Percentiles rank a stretch among this genome's conserved stretches.
These are phyloP conservation scores for Colletotrichum coccodes DNA, from an alignment of 2,329 filamentous ascomycete species.

Conservation along the genomic window DNA sequence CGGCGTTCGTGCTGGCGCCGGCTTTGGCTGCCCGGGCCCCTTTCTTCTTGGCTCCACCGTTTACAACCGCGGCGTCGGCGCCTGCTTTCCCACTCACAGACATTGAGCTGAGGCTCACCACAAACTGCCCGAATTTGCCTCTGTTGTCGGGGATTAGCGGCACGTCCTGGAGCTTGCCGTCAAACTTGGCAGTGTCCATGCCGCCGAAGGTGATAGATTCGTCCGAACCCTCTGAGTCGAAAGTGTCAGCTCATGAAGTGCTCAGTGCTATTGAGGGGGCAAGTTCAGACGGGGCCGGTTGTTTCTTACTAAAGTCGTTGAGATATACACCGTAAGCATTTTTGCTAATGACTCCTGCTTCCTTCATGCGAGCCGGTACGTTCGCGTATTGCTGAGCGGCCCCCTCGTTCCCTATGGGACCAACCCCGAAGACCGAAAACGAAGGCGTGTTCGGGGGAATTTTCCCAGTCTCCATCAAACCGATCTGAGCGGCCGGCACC, in stretches of 20 bases:
- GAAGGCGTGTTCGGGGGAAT: background rate
- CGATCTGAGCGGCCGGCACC: background rate
- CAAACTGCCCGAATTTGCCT: background rate
- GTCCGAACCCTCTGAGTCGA: background rate
- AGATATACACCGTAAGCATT: conserved; percentile 7
- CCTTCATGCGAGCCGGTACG: conserved; percentile 16
- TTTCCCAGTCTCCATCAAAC: background rate
- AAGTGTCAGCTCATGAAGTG: background rate
- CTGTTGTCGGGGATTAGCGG: background rate
- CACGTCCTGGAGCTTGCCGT: conserved; percentile 11
- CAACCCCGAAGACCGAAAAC: background rate
- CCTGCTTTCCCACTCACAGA: background rate
- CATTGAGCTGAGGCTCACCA: conserved; percentile 10
- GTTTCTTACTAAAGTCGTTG: conserved; percentile 6
- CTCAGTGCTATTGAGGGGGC: too few relatives aligned
- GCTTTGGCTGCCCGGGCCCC: background rate
- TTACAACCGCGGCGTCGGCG: background rate
- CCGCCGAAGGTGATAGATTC: conserved; percentile 21
- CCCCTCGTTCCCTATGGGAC: background rate
- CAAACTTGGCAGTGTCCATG: conserved; percentile 25
- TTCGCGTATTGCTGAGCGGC: background rate
- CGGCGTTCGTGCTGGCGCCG: background rate
- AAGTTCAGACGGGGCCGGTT: background rate
- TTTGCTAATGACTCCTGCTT: background rate
- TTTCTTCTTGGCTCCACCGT: background rate